Evolutionary conservation across 768 basidiomycete genomes (phyloP), one percentile per base, ranked within the genome.

Genomic region (Leccinum arenicola): DNA sequence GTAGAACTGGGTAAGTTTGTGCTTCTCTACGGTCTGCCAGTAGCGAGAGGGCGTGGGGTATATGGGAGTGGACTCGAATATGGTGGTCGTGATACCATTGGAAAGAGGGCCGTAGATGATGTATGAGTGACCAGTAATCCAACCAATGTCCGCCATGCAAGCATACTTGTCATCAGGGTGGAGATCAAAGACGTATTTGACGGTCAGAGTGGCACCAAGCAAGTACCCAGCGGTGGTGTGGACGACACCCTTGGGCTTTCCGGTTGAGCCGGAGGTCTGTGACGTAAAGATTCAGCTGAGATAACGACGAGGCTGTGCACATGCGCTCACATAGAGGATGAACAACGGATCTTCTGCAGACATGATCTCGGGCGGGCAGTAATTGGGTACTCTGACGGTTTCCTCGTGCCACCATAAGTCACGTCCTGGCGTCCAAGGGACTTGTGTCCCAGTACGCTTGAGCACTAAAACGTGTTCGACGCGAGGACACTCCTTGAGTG

Each of bases 401-500:
- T 95, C 93, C 74, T 98, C 95, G 68, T 98, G 88, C 95, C 95
- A 98, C 96, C 96, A 98, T 65, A 84, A 80, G 72, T 99, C 96
- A 48, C 95, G 78, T 1, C 92, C 95, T 61, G 83, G 78, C 2
- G 84, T 88, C 88, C 90, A 93, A 3, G 87, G 78, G 17, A 97
- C 86, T 57, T 85, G 76, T 57, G 82, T 88, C 2, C 96, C 96
- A 0, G 96, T 98, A 56, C 96, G 82, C 74, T 82, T 82, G 52
- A 98, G 80, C 4, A 99, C 94, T 54, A 99, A 78, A 35, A 95
- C 92, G 62, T 98, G 90, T 73, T 97, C 88, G 58, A 98, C 94
- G 5, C 76, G 68, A 1, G 94, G 93, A 70, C 88, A 89, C 60
- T 88, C 85, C 74, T 88, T 86, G 64, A 99, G 77, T 0, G 96